These are phyloP conservation scores for Lichtheimia hyalospora DNA, from an alignment of 371 early-diverging fungal genomes.

Conservation along the genomic window DNA sequence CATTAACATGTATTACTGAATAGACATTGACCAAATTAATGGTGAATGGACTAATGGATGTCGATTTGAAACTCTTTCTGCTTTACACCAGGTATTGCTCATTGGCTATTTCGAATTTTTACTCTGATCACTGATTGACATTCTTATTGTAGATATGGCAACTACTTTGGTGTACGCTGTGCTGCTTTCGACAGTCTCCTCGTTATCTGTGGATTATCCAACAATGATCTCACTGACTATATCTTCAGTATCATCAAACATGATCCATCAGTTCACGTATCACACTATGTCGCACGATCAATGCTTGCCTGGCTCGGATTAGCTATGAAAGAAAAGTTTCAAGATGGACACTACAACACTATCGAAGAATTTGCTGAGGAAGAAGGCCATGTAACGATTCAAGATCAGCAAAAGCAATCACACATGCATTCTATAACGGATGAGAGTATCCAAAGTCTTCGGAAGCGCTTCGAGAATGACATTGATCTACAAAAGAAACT, in stretches of 20 bases:
- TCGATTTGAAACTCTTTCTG: constrained; percentile 68
- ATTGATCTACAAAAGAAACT: constrained; percentile 32
- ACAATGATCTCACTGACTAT: constrained; percentile 46
- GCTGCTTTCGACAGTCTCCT: constrained; percentile 68
- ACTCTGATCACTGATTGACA: too few species aligned
- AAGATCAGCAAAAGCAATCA: constrained; percentile 24
- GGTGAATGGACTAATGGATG: constrained; percentile 62
- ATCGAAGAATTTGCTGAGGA: constrained; percentile 52
- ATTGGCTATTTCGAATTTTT: not conserved
- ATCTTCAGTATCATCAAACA: constrained; percentile 53
- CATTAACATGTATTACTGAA: not conserved
- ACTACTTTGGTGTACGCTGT: constrained; percentile 63
- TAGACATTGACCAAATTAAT: constrained; percentile 52
- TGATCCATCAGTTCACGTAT: constrained; percentile 58
- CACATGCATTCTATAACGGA: constrained; percentile 27
- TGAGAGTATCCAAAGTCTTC: constrained; percentile 29
- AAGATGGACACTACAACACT: constrained; percentile 10
- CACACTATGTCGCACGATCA: constrained; percentile 51
- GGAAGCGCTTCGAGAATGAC: constrained; percentile 40
- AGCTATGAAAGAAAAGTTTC: constrained; percentile 40
- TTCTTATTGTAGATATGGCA: constrained; percentile 49
- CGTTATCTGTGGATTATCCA: constrained; percentile 58
- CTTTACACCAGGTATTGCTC: constrained; percentile 53
- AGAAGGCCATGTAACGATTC: constrained; percentile 38
- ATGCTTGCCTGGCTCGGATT: constrained; percentile 55